phyloP scores from a whole-genome alignment of 805 yeast species.

The Scheffersomyces spartinae region DNA sequence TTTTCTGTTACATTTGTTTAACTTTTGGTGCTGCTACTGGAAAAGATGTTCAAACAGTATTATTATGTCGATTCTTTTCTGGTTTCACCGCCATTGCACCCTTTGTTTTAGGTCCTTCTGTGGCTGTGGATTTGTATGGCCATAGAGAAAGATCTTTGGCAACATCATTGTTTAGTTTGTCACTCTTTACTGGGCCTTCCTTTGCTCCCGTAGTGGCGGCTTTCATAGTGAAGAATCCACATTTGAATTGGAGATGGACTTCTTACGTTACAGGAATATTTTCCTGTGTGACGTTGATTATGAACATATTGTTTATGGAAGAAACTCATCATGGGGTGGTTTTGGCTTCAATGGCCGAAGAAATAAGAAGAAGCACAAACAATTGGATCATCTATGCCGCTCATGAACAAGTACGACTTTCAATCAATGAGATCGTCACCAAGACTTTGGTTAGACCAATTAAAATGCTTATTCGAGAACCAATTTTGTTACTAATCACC shows the following conservation, averaged over 20 bases:
- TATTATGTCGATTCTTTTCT: conserved; percentile 12
- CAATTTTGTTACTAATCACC: conserved; percentile 57
- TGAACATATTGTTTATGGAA: conserved; percentile 33
- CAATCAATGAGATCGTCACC: conserved; percentile 45
- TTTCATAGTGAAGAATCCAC: conserved; percentile 42
- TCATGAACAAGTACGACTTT: conserved; percentile 51
- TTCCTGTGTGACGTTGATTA: conserved; percentile 30
- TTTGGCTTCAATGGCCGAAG: conserved; percentile 49
- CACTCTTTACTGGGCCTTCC: no score
- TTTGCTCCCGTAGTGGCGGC: no score
- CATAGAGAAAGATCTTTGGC: no score
- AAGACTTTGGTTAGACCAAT: conserved; percentile 62
- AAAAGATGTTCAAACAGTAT: conserved; percentile 11
- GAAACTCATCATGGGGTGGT: conserved; percentile 71
- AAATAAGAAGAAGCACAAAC: conserved; percentile 54
- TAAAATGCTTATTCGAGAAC: conserved; percentile 55
- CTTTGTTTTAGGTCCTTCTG: no score
- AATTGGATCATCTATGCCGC: conserved; percentile 79
- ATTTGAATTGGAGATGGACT: conserved; percentile 80
- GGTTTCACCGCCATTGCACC: conserved; percentile 14
- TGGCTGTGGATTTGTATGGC: no score
- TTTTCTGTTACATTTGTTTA: conserved; percentile 47
- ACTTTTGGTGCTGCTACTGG: conserved; percentile 28
- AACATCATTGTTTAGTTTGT: no score
- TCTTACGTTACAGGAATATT: conserved; percentile 59